Conservation (phyloP, 2,329 filamentous ascomycete genomes). For the Ophiostoma montium region DNA sequence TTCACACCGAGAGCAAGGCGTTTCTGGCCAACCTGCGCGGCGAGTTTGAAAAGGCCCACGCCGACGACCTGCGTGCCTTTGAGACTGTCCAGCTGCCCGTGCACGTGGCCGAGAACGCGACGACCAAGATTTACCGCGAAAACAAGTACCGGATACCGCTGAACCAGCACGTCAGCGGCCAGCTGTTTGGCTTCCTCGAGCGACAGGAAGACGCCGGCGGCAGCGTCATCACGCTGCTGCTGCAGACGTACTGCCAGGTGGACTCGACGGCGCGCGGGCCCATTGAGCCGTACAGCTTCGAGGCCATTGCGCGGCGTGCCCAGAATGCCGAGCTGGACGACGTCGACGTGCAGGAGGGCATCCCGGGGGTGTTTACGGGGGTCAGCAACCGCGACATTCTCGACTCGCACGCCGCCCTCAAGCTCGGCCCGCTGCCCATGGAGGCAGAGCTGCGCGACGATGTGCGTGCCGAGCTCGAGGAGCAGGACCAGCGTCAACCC, state of each 20-base stretch:
- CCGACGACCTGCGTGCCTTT: conserved; percentile 67
- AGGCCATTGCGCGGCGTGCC: conserved; percentile 41
- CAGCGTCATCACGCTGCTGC: conserved; percentile 58
- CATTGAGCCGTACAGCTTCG: conserved; percentile 49
- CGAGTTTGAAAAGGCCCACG: conserved; percentile 63
- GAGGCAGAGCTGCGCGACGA: conserved; percentile 73
- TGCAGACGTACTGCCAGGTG: conserved; percentile 46
- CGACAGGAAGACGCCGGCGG: conserved; percentile 73
- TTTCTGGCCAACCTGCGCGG: conserved; percentile 57
- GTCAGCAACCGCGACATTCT: conserved; percentile 46
- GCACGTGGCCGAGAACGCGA: conserved; percentile 62
- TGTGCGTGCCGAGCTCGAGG: conserved; percentile 72
- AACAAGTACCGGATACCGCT: conserved; percentile 85
- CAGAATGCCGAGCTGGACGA: conserved; percentile 50
- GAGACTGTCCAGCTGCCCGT: conserved; percentile 59
- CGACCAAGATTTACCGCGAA: conserved; percentile 67
- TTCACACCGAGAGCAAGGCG: conserved; percentile 54
- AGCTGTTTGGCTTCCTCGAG: conserved; percentile 78
- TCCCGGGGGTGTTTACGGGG: conserved; percentile 48
- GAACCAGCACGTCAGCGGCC: conserved; percentile 71
- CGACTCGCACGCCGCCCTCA: conserved; percentile 44
- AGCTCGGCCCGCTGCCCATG: conserved; percentile 70
- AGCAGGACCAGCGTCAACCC: conserved; percentile 67
- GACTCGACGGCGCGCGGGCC: conserved; percentile 46
- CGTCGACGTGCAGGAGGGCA: conserved; percentile 48